Evolutionary conservation across 2,329 filamentous ascomycete genomes (phyloP).

Genomic region (Tothia fuscella): DNA sequence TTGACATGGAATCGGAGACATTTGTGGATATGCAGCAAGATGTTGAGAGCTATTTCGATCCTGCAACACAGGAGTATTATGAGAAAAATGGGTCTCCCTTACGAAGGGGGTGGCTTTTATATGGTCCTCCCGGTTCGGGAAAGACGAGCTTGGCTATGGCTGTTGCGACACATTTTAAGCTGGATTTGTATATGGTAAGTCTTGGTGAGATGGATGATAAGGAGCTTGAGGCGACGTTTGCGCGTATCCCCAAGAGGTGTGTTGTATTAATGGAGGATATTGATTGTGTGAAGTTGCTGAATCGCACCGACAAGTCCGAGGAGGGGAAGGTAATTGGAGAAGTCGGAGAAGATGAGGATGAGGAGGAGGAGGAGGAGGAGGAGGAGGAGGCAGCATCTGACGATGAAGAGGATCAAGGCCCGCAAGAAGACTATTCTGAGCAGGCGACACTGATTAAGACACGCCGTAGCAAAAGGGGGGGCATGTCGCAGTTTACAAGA

Average conservation of each 20-base stretch:
- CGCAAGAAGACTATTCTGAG: conserved; percentile 12
- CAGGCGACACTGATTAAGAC: conserved; percentile 12
- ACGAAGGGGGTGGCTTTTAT: conserved; percentile 62
- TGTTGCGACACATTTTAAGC: conserved; percentile 34
- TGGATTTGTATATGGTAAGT: conserved; percentile 36
- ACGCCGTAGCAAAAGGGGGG: not conserved
- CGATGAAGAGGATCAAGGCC: not conserved
- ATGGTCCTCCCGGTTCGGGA: conserved; percentile 70
- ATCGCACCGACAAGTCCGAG: too few relatives aligned
- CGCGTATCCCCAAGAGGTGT: conserved; percentile 55
- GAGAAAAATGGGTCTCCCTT: conserved; percentile 75
- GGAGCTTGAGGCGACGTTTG: conserved; percentile 50
- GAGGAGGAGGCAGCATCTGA: too few relatives aligned
- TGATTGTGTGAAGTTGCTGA: too few relatives aligned
- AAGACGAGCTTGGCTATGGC: conserved; percentile 51
- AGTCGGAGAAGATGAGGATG: too few relatives aligned
- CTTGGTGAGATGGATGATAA: conserved; percentile 60
- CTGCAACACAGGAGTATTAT: conserved; percentile 64
- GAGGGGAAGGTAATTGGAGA: too few relatives aligned
- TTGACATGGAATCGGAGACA: too few relatives aligned
- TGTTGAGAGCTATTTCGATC: conserved; percentile 38
- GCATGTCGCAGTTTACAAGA: not conserved
- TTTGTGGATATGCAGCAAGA: too few relatives aligned
- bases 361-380: too few relatives aligned
- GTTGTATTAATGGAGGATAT: conserved; percentile 68